A percentile compares a stretch with the other conserved stretches of the same genome.
Conservation (phyloP, 768 basidiomycete genomes). For the Guyanaporus albipodus region DNA sequence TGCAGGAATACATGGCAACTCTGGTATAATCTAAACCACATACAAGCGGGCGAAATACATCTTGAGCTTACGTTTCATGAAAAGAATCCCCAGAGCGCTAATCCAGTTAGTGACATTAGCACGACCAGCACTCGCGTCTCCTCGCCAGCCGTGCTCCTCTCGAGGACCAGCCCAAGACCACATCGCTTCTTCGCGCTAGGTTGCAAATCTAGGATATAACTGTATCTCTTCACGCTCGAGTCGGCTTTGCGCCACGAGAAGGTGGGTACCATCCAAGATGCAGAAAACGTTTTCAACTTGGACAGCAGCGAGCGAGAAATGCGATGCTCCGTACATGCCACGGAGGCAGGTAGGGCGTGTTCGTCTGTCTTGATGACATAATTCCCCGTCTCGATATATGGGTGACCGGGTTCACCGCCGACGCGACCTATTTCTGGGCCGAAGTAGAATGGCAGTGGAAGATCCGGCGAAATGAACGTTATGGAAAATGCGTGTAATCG, state of each 20-base stretch:
- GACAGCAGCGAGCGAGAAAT: slow-evolving; percentile 25
- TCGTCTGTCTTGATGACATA: slow-evolving; percentile 57
- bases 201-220: slow-evolving; percentile 25
- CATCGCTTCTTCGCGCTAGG: slow-evolving; percentile 39
- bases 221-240: slow-evolving; percentile 24
- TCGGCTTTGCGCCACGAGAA: slow-evolving; percentile 29
- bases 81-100: slow-evolving; percentile 33
- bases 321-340: slow-evolving; percentile 49
- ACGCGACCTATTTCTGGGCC: slow-evolving; percentile 40
- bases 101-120: slow-evolving; percentile 25
- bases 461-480: slow-evolving; percentile 58
- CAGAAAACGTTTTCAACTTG: slow-evolving; percentile 20
- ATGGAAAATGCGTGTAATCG: slow-evolving; percentile 62
- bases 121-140: slow-evolving; percentile 43
- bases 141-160: slow-evolving; percentile 62
- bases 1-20: too few relatives aligned
- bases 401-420: slow-evolving; percentile 21
- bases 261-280: slow-evolving; percentile 28
- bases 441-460: slow-evolving; percentile 46
- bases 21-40: too few relatives aligned
- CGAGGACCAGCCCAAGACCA: slow-evolving; percentile 45
- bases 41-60: too few relatives aligned
- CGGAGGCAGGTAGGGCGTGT: slow-evolving; percentile 58
- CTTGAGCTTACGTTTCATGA: too few relatives aligned
- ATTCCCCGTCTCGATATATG: slow-evolving; percentile 40